Evolutionary conservation across 2,329 filamentous ascomycete genomes (phyloP), one percentile per base, ranked within the genome.

Genomic region (Ophiobolus disseminans): DNA sequence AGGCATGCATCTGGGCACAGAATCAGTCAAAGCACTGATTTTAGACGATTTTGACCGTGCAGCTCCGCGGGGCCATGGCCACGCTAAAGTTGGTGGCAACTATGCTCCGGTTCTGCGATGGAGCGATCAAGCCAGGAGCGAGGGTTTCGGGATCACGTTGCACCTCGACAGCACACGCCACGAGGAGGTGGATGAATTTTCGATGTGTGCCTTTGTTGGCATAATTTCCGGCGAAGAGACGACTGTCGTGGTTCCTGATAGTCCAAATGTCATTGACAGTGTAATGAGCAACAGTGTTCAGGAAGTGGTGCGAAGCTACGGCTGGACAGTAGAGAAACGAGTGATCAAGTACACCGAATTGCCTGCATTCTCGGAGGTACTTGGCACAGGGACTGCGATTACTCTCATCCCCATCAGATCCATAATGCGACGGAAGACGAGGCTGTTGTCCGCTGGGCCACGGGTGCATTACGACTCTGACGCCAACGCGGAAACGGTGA

Each of bases 21-120:
- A 7, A 26, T 6, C 23, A 26, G 23, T 11, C 7, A 26, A 26
- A 26, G 23, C 23, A 6, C 23, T 26, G 6, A 11, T 26, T 11
- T 11, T 26, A 26, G 23, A 26, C 7, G 11, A 26, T 11, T 68
- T 72, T 35, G 70, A 74, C 40, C 62, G 72, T 17, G 63, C 72
- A 2, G 70, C 72, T 5, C 69, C 72, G 0, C 55, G 53, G 13
- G 72, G 72, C 2, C 64, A 61, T 1, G 70, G 72, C 2, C 51
- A 54, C 23, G 69, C 58, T 21, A 74, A 74, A 47, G 65, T 73
- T 8, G 72, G 71, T 4, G 72, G 72, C 0, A 74, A 74, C 45
- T 75, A 75, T 48, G 72, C 68, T 0, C 68, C 72, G 3, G 72
- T 70, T 2, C 53, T 73, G n/a, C 53, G 57, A n/a, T 70, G 62